Percentiles rank a stretch among this genome's conserved stretches.
Evolutionary conservation across 176 grass and related monocot species (phyloP).

Genomic region (Typha latifolia): DNA sequence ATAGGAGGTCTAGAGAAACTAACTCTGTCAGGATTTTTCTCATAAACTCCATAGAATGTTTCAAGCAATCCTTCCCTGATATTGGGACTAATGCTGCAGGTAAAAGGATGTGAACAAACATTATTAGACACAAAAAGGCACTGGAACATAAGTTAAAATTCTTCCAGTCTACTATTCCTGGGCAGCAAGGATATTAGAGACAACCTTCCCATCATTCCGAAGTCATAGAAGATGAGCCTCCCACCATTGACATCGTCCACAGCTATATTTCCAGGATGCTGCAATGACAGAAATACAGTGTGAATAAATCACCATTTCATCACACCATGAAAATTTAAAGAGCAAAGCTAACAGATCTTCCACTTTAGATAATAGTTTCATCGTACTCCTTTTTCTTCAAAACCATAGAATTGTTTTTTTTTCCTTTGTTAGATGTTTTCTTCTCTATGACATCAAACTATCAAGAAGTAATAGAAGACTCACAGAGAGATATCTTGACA

Average conservation of each 20-base stretch:
- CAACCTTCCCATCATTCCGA: slow-evolving; percentile 99
- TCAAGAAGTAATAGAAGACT: not conserved
- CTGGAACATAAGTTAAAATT: not conserved
- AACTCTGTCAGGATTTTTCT: slow-evolving; percentile 94
- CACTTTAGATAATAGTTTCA: not conserved
- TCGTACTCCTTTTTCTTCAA: too few species aligned
- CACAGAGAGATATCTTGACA: not conserved
- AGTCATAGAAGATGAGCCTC: slow-evolving; percentile 99
- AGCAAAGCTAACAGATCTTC: not conserved
- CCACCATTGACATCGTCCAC: slow-evolving; percentile 97
- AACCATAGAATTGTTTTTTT: not conserved
- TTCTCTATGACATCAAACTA: not conserved
- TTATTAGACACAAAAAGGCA: slow-evolving; percentile 13
- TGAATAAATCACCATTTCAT: not conserved
- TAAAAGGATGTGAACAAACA: slow-evolving; percentile 17
- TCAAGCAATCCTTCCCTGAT: slow-evolving; percentile 90
- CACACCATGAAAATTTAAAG: not conserved
- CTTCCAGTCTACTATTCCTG: not conserved
- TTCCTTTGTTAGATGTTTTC: not conserved
- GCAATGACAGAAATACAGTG: slow-evolving; percentile 14
- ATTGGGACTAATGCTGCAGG: slow-evolving; percentile 82
- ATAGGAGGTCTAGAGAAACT: slow-evolving; percentile 18
- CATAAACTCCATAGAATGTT: slow-evolving; percentile 93
- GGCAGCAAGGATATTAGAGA: not conserved
- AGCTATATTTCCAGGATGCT: slow-evolving; percentile 99